These are phyloP conservation scores for Gracilaria caudata DNA, from an alignment of 23 red algal species.

Conservation along the genomic window DNA sequence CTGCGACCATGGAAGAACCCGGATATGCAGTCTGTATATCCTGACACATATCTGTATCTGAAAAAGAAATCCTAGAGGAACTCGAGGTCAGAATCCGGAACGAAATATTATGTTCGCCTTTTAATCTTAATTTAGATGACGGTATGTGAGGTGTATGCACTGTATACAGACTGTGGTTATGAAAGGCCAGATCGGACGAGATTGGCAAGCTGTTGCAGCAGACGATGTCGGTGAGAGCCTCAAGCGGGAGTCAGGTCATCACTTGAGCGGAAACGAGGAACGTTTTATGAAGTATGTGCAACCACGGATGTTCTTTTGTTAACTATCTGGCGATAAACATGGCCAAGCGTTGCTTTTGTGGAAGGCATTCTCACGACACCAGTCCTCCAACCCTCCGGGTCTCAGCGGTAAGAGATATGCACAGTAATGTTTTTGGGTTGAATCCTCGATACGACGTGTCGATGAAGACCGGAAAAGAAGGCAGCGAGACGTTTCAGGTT, in stretches of 20 bases:
- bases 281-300: neutral
- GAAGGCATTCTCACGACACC: neutral
- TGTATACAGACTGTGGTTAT: no score
- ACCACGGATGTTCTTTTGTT: neutral
- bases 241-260: neutral
- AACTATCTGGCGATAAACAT: neutral
- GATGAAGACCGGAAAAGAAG: constrained; percentile 7
- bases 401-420: neutral
- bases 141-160: no score
- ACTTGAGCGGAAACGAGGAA: neutral
- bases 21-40: no score
- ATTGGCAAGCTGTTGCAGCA: no score
- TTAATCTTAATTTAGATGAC: no score
- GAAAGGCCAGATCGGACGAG: no score
- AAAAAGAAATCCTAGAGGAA: no score
- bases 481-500: neutral
- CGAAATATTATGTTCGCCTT: no score
- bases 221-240: no score
- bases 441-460: neutral
- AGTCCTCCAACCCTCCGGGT: neutral
- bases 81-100: no score
- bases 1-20: no score
- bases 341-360: neutral
- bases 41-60: no score
- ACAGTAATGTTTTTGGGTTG: neutral